Conservation (phyloP, 2,329 filamentous ascomycete species). For the Hypoxylon sp. region DNA sequence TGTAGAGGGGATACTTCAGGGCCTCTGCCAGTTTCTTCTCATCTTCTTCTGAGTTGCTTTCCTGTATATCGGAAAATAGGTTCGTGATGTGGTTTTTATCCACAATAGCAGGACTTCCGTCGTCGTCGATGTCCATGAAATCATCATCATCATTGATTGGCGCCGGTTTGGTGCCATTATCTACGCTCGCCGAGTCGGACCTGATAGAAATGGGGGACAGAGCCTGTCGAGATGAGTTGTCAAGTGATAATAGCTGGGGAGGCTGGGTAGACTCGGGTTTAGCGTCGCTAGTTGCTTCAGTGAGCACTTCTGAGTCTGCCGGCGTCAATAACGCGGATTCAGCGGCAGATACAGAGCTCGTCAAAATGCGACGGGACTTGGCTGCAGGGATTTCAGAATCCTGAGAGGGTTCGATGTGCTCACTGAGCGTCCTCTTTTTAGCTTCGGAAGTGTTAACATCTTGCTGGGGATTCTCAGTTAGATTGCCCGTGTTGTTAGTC, state of each 20-base stretch:
- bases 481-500: background rate
- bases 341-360: background rate
- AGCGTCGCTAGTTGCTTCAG: background rate
- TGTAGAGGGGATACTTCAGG: constrained; percentile 79
- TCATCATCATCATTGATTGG: background rate
- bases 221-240: background rate
- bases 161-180: background rate
- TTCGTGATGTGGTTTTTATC: background rate
- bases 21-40: constrained; percentile 77
- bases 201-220: background rate
- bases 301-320: background rate
- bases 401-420: background rate
- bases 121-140: background rate
- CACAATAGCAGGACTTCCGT: background rate
- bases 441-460: background rate
- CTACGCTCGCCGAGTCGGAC: background rate
- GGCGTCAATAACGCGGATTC: background rate
- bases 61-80: background rate
- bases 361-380: background rate
- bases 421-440: constrained; percentile 3
- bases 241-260: background rate
- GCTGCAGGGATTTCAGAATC: background rate
- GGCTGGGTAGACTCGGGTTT: background rate
- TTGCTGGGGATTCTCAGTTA: background rate
- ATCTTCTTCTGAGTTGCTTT: background rate